Percentiles rank a stretch among this genome's conserved stretches.
These are phyloP conservation scores for Dictyostelium brefeldianum DNA, from an alignment of 78 protist genomes.

Conservation along the genomic window DNA sequence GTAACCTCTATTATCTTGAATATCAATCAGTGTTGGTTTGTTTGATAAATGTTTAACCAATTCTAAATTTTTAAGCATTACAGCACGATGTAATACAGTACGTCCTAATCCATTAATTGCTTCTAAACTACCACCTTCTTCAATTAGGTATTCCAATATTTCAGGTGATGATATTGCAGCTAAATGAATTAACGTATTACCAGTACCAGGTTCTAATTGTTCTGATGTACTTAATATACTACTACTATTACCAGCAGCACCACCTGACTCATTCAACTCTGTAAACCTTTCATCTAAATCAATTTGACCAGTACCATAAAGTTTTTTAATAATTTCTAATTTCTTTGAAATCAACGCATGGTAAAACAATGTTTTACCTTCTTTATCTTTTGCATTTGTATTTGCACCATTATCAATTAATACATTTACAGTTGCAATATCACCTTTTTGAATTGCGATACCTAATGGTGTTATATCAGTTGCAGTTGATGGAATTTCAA, in stretches of 20 bases:
- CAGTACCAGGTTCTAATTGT: background rate
- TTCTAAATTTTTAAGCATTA: background rate
- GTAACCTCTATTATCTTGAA: slow-evolving; percentile 26
- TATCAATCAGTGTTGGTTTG: background rate
- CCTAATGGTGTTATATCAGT: slow-evolving; percentile 29
- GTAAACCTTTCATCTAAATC: background rate
- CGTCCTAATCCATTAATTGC: slow-evolving; percentile 15
- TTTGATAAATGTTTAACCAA: background rate
- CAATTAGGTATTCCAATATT: background rate
- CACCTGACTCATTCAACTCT: background rate
- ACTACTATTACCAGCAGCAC: background rate
- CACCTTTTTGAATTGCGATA: slow-evolving; percentile 16
- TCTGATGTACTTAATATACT: background rate
- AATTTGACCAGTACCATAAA: background rate
- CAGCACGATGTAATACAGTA: slow-evolving; percentile 48
- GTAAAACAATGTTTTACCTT: slow-evolving; percentile 25
- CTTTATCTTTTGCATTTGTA: background rate
- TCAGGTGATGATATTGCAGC: background rate
- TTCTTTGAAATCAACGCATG: slow-evolving; percentile 9
- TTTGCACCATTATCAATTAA: slow-evolving; percentile 30
- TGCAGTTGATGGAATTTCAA: background rate
- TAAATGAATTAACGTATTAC: slow-evolving; percentile 30
- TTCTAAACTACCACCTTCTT: background rate
- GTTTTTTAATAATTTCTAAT: background rate
- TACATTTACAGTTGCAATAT: background rate